phyloP scores from a whole-genome alignment of 805 yeast genomes.

The Ogataea glucozyma region DNA sequence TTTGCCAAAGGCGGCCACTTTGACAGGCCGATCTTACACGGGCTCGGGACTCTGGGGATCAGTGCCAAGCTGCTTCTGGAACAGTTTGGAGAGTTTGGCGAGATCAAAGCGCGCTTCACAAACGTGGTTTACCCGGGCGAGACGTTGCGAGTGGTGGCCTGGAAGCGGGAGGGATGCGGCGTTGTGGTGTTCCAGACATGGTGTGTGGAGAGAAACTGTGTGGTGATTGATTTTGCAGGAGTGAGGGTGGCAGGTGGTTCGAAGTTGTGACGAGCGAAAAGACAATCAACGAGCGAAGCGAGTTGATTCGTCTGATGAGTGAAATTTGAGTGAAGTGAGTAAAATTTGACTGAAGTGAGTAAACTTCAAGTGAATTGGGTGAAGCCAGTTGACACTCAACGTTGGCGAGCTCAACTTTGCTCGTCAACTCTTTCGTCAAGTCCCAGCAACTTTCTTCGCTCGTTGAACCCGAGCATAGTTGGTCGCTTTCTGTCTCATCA shows the following conservation, averaged over 20 bases:
- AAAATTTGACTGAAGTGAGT: no score
- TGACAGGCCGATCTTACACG: constrained; percentile 86
- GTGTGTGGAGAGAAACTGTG: constrained; percentile 72
- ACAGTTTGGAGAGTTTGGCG: constrained; percentile 77
- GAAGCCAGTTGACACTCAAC: no score
- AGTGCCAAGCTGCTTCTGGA: constrained; percentile 74
- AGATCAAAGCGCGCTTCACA: constrained; percentile 86
- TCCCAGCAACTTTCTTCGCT: no score
- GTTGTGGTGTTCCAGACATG: constrained; percentile 76
- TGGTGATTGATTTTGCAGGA: constrained; percentile 88
- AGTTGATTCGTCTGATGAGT: no score
- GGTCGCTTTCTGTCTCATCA: no score
- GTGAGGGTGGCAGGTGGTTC: constrained; percentile 48
- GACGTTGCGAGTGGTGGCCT: constrained; percentile 73
- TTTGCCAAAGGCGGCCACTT: constrained; percentile 89
- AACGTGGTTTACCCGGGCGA: constrained; percentile 96
- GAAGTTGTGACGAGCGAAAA: constrained; percentile 25
- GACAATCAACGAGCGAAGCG: no score
- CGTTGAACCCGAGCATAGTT: no score
- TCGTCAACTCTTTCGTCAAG: no score
- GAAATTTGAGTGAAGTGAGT: no score
- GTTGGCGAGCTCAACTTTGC: no score
- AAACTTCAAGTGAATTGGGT: no score
- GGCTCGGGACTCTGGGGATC: constrained; percentile 85
- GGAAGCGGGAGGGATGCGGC: constrained; percentile 75